These are phyloP conservation scores for Agroathelia rolfsii DNA, from an alignment of 1,284 basidiomycete species.

Conservation along the genomic window DNA sequence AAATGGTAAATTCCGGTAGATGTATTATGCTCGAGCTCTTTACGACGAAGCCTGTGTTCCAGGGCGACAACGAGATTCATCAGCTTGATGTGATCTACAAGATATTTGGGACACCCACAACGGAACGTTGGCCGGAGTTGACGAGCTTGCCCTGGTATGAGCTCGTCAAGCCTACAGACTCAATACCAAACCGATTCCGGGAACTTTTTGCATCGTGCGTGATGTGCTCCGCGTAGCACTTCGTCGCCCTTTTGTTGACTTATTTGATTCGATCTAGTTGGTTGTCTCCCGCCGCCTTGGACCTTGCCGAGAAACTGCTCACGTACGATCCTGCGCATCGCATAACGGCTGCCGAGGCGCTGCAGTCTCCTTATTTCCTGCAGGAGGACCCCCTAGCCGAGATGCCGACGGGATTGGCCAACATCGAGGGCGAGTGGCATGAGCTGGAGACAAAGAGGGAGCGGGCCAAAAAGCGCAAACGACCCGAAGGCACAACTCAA, in stretches of 20 bases:
- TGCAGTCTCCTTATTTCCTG: conserved; percentile 77
- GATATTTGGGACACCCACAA: conserved; percentile 81
- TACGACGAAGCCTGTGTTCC: conserved; percentile 90
- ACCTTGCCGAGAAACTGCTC: conserved; percentile 76
- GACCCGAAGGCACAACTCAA: conserved; percentile 28
- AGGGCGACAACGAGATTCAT: conserved; percentile 94
- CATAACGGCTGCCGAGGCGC: conserved; percentile 73
- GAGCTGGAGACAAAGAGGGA: conserved; percentile 85
- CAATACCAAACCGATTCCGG: conserved; percentile 63
- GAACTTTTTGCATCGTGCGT: conserved; percentile 73
- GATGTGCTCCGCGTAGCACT: neutral
- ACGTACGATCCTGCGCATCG: conserved; percentile 77
- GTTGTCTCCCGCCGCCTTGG: conserved; percentile 75
- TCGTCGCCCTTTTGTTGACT: conserved; percentile 1
- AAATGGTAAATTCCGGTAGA: too few species aligned
- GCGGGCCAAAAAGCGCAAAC: conserved; percentile 64
- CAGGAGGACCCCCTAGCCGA: conserved; percentile 67
- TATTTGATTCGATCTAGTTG: conserved; percentile 38
- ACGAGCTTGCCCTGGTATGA: conserved; percentile 94
- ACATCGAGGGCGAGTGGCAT: conserved; percentile 90
- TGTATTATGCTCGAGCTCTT: conserved; percentile 99
- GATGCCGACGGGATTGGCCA: conserved; percentile 63
- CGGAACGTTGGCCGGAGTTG: conserved; percentile 78
- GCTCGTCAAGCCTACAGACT: conserved; percentile 82
- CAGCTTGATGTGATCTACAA: conserved; percentile 91